Evolutionary conservation across 1,284 basidiomycete genomes (phyloP), one percentile per base, ranked within the genome.

Genomic region (Ceratobasidium sp.): DNA sequence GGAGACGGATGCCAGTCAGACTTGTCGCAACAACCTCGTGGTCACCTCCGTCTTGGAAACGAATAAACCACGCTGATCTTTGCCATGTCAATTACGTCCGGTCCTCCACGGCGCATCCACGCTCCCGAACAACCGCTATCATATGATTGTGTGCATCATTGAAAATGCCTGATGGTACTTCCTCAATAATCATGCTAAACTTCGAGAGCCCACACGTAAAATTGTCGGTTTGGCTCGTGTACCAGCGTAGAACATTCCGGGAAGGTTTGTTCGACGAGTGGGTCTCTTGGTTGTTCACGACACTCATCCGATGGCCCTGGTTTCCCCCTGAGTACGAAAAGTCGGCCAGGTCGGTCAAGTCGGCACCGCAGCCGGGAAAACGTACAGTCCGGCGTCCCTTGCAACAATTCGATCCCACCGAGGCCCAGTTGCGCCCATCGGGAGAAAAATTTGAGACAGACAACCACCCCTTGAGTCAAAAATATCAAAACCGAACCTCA

Each of bases 31-130:
- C 58, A 61, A 18, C 58, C 58, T 40, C 15, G 28, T 40, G 58
- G 12, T 5, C 58, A 20, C 9, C 28, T 39, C 20, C 23, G 33
- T 23, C 20, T 56, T 23, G 18, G n/a, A 28, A 28, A 33, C 58
- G 58, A 60, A 60, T 33, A 28, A 60, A 33, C 55, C 28, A 20
- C 20, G 55, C n/a, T 42, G 61, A 64, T 64, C 61, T 64, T 64
- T 40, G 39, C 18, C 13, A 44, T 33, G 61, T 64, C 61, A 44
- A 64, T 64, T 64, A 44, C 61, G 61, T 64, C 40, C 39, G 18
- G 13, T 44, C 4, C 61, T 5, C 33, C 39, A 28, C 23, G 7
- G 40, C 6, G 5, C 3, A 26, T 26, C 61, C 12, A 64, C 18
- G 40, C 61, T 44, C 61, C 40, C 61, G 61, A 64, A 64, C 39